Base-by-base conservation (phyloP, 163 green algal species). In the Scenedesmus sp. region DNA sequence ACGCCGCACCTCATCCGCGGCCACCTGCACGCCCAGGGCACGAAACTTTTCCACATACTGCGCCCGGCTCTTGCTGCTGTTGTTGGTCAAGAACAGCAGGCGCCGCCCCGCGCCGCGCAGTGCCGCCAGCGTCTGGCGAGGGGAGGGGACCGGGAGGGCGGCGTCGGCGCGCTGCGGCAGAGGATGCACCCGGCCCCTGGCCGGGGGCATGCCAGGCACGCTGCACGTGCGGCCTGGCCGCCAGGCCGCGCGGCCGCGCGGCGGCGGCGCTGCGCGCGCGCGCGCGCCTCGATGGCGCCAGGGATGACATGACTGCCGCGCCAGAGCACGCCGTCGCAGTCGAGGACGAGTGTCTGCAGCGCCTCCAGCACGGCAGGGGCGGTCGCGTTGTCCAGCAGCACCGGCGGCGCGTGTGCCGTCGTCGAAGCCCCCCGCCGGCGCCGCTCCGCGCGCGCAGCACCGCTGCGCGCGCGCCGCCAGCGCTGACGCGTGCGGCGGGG, bases 31-130 rank as follows among this genome's bases (percentile, higher is more conserved):
- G 26, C 89, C 87, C 44, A 93, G 74, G 6, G 71, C 62, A 1
- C 33, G 22, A 47, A 95, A 91, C 67, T 93, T 93, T 11, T 31
- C 9, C 18, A 78, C 64, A 70, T 93, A 93, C 36, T 93, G 88
- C 33, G 88, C 89, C 6, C 96, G 82, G 14, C 88, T 95, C 88
- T 99, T 99, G 71, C 92, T 97, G 60, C 90, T 94, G 85, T 99
- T 99, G 90, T 99, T 99, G 62, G 96, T 99, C n/a, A 99, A 94
- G 88, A 99, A 99, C 33, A 98, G 83, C 20, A 99, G 89, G 60
- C 93, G 92, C 90, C 99, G 99, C 75, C 95, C 96, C 78, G 57
- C 57, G 0, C n/a, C 18, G 6, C 87, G 87, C 63, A 96, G 81
- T 75, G 86, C 73, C 34, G 87, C 74, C 22, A 97, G 86, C 2